A percentile compares a stretch with the other conserved stretches of the same genome.
Conservation (phyloP, 352 stramenopile genomes). For the Pythium vanterpoolii region DNA sequence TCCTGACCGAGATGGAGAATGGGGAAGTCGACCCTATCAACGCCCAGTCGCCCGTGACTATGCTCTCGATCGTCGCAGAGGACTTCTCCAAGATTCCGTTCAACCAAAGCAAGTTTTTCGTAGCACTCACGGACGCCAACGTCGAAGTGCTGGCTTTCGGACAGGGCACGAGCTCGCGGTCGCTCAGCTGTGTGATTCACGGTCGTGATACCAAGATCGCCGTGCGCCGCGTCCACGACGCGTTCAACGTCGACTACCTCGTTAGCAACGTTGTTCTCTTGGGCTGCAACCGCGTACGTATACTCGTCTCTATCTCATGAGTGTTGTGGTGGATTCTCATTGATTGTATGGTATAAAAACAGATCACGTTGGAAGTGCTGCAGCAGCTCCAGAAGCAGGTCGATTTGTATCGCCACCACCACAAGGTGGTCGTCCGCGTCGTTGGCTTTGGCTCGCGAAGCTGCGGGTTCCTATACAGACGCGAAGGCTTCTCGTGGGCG, state of each 20-base stretch:
- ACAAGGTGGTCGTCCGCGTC: slow-evolving; percentile 65
- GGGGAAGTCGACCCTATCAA: slow-evolving; percentile 75
- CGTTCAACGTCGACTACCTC: slow-evolving; percentile 76
- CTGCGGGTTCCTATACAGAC: slow-evolving; percentile 53
- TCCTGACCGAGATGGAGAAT: slow-evolving; percentile 56
- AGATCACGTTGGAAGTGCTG: slow-evolving; percentile 64
- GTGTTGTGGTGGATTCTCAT: not conserved
- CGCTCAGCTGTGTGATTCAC: slow-evolving; percentile 71
- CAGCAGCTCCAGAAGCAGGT: slow-evolving; percentile 58
- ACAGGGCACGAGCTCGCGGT: slow-evolving; percentile 76
- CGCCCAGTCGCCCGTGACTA: slow-evolving; percentile 66
- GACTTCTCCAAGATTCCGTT: slow-evolving; percentile 69
- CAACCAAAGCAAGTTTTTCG: slow-evolving; percentile 78
- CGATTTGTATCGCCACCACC: slow-evolving; percentile 57
- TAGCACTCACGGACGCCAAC: slow-evolving; percentile 58
- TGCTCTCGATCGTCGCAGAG: slow-evolving; percentile 81
- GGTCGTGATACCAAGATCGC: slow-evolving; percentile 68
- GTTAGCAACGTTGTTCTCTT: slow-evolving; percentile 71
- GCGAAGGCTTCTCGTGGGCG: slow-evolving; percentile 47
- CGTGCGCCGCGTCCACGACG: slow-evolving; percentile 72
- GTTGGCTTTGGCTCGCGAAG: slow-evolving; percentile 70
- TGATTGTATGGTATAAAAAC: not conserved
- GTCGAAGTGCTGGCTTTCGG: slow-evolving; percentile 72
- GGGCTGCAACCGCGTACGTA: slow-evolving; percentile 59
- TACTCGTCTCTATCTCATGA: not conserved